Conservation (phyloP, 2,329 filamentous ascomycete species). For the Ilyonectria sp. region DNA sequence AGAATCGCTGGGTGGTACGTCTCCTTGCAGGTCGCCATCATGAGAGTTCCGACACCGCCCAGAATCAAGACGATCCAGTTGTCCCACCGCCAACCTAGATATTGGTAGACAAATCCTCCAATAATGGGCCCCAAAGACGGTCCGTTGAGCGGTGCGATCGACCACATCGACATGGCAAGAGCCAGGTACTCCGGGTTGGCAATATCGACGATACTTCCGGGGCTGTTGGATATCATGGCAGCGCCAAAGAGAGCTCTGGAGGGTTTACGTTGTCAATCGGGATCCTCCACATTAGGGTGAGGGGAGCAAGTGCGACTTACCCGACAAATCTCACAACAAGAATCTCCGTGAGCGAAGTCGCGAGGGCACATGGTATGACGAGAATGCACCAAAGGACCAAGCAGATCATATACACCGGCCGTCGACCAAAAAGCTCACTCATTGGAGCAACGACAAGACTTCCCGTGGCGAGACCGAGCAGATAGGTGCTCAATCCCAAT, state of each 20-base stretch:
- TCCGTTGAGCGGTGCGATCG: constrained; percentile 87
- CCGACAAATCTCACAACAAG: constrained; percentile 83
- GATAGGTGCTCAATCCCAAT: constrained; percentile 83
- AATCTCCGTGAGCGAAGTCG: constrained; percentile 76
- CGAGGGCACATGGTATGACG: constrained; percentile 80
- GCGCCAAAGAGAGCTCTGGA: constrained; percentile 69
- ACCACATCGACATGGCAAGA: constrained; percentile 87
- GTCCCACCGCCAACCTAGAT: constrained; percentile 90
- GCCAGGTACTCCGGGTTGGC: constrained; percentile 85
- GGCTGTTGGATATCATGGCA: constrained; percentile 86
- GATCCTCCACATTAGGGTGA: background rate
- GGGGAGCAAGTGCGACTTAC: constrained; percentile 53
- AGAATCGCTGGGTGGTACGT: constrained; percentile 83
- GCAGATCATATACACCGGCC: constrained; percentile 78
- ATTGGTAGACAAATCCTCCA: constrained; percentile 80
- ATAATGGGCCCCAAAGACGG: constrained; percentile 66
- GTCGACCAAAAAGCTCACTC: constrained; percentile 78
- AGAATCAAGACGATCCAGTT: constrained; percentile 87
- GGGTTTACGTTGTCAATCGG: background rate
- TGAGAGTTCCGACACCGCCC: constrained; percentile 71
- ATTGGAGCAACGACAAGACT: constrained; percentile 82
- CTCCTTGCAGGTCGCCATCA: constrained; percentile 76
- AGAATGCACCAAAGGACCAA: constrained; percentile 76
- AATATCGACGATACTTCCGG: constrained; percentile 87
- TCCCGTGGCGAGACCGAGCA: constrained; percentile 81